These are phyloP conservation scores for Tuber umbilicatum DNA, from an alignment of 495 filamentous ascomycete genomes.

Conservation along the genomic window DNA sequence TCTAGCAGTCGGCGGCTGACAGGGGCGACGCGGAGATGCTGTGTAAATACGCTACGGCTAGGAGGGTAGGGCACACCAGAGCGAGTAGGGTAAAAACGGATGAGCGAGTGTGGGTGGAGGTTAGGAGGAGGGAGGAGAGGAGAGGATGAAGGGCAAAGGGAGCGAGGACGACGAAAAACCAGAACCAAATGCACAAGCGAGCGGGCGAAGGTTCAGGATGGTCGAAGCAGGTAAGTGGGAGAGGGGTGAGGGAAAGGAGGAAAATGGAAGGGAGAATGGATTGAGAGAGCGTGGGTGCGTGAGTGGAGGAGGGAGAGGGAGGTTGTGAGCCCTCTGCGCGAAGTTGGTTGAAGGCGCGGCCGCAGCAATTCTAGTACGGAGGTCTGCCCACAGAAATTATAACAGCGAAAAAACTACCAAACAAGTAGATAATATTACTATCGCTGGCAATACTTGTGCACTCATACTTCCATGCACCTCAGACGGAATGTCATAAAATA, in stretches of 20 bases:
- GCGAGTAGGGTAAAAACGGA: slow-evolving; percentile 2
- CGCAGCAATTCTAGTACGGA: slow-evolving; percentile 10
- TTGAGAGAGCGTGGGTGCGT: slow-evolving; percentile 14
- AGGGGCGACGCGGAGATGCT: slow-evolving; percentile 5
- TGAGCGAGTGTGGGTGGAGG: slow-evolving; percentile 5
- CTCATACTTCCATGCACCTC: not conserved
- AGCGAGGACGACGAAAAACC: slow-evolving; percentile 12
- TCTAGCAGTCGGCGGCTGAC: not conserved
- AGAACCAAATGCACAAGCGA: slow-evolving; percentile 14
- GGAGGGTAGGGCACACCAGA: not conserved
- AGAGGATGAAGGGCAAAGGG: slow-evolving; percentile 13
- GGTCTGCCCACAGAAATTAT: not conserved
- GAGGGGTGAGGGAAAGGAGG: slow-evolving; percentile 22
- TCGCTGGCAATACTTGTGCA: not conserved
- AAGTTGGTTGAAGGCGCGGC: slow-evolving; percentile 25
- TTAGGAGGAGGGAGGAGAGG: slow-evolving; percentile 14
- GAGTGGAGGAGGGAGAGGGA: slow-evolving; percentile 34
- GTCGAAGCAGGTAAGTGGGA: slow-evolving; percentile 6
- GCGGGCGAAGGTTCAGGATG: slow-evolving; percentile 19
- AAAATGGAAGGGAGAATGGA: slow-evolving; percentile 15
- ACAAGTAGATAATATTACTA: not conserved
- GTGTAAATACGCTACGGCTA: slow-evolving; percentile 1
- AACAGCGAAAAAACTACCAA: slow-evolving; percentile 14
- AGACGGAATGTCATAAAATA: not conserved
- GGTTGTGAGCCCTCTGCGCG: slow-evolving; percentile 25